These are phyloP conservation scores for Anacardium occidentale DNA, from an alignment of 345 rosid genomes.

Conservation along the genomic window DNA sequence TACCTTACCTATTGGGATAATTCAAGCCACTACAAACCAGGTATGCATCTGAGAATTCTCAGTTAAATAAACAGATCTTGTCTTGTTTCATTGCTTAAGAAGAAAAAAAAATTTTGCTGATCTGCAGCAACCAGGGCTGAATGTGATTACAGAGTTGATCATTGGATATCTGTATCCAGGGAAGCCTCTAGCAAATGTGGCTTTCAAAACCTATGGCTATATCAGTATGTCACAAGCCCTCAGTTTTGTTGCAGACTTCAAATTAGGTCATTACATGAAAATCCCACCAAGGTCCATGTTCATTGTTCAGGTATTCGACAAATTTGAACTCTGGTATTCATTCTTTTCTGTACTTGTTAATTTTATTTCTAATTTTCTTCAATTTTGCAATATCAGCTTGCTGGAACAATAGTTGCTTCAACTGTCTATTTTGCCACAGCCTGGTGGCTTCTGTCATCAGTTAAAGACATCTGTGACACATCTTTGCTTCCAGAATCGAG, in stretches of 20 bases:
- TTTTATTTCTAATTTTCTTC: not conserved
- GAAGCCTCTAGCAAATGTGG: slow-evolving; percentile 49
- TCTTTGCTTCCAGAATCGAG: slow-evolving; percentile 36
- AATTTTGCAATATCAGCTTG: slow-evolving; percentile 24
- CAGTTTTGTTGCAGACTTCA: slow-evolving; percentile 50
- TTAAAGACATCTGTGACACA: slow-evolving; percentile 39
- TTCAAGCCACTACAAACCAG: slow-evolving; percentile 57
- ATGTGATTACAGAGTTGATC: slow-evolving; percentile 51
- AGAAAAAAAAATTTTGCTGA: not conserved
- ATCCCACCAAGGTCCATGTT: slow-evolving; percentile 61
- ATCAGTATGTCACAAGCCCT: slow-evolving; percentile 48
- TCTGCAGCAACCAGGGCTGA: slow-evolving; percentile 50
- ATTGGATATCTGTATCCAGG: slow-evolving; percentile 59
- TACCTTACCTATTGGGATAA: slow-evolving; percentile 49
- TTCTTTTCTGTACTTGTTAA: not conserved
- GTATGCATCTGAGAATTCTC: slow-evolving; percentile 15
- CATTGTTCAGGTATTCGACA: slow-evolving; percentile 39
- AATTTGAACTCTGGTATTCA: not conserved
- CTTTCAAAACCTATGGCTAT: slow-evolving; percentile 51
- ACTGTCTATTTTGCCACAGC: slow-evolving; percentile 45
- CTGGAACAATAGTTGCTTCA: slow-evolving; percentile 45
- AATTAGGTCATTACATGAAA: slow-evolving; percentile 63
- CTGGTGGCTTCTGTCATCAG: slow-evolving; percentile 50
- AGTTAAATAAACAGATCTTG: no score
- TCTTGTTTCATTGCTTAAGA: not conserved